These are phyloP conservation scores for Sporopachydermia lactativora DNA, from an alignment of 805 yeast genomes.

Conservation along the genomic window DNA sequence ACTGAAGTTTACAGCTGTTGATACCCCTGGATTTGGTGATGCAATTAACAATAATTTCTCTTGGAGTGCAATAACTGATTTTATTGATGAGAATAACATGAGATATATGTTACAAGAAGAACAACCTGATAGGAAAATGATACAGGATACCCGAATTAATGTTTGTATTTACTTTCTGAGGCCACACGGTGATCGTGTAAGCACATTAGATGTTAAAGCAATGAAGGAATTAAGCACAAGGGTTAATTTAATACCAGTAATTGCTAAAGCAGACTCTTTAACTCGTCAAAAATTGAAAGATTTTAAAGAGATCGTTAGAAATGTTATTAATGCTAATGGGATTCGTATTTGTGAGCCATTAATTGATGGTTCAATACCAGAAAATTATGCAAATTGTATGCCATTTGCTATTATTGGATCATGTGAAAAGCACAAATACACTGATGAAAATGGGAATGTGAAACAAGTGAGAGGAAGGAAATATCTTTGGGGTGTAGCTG, in stretches of 20 bases:
- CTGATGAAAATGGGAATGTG: slow-evolving; percentile 28
- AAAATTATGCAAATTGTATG: slow-evolving; percentile 22
- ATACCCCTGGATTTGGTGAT: slow-evolving; percentile 71
- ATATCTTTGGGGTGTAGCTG: slow-evolving; percentile 80
- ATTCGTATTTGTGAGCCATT: slow-evolving; percentile 31
- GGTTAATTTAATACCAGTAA: slow-evolving; percentile 71
- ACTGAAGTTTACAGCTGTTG: slow-evolving; percentile 48
- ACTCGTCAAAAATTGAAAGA: slow-evolving; percentile 38
- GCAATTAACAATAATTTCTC: slow-evolving; percentile 47
- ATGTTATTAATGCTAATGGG: slow-evolving; percentile 34
- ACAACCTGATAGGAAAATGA: slow-evolving; percentile 45
- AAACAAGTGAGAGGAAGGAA: slow-evolving; percentile 53
- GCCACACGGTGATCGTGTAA: slow-evolving; percentile 49
- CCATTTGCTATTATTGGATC: slow-evolving; percentile 72
- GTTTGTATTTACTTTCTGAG: slow-evolving; percentile 73
- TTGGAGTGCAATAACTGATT: slow-evolving; percentile 57
- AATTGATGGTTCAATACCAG: slow-evolving; percentile 12
- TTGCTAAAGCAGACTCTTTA: slow-evolving; percentile 69
- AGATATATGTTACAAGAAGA: slow-evolving; percentile 58
- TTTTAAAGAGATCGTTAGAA: slow-evolving; percentile 40
- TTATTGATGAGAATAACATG: slow-evolving; percentile 69
- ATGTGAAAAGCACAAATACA: slow-evolving; percentile 20
- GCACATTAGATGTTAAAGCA: slow-evolving; percentile 55
- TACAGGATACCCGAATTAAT: slow-evolving; percentile 60
- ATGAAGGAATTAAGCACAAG: slow-evolving; percentile 58